A percentile compares a stretch with the other conserved stretches of the same genome.
These are phyloP conservation scores for Aspergillus pseudoterreus DNA, from an alignment of 2,329 filamentous ascomycete genomes.

Conservation along the genomic window DNA sequence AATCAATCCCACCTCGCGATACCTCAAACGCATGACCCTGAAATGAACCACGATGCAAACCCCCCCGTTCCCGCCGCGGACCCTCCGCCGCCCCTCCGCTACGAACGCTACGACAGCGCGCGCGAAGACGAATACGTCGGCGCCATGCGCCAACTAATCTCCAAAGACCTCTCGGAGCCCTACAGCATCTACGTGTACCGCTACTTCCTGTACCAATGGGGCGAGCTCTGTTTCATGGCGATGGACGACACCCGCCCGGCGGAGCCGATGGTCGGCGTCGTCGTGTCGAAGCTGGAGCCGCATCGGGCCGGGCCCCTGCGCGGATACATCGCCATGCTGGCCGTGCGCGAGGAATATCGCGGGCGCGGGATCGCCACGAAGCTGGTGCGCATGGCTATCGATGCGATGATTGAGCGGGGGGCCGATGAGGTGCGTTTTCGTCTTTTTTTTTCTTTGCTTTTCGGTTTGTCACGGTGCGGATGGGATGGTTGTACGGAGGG, in stretches of 20 bases:
- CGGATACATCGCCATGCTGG: conserved; percentile 98
- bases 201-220: conserved; percentile 98
- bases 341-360: conserved; percentile 75
- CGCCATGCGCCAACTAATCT: conserved; percentile 86
- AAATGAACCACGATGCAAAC: conserved; percentile 28
- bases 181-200: conserved; percentile 99
- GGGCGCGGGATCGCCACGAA: conserved; percentile 84
- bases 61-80: conserved; percentile 7
- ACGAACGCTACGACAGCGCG: conserved; percentile 57
- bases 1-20: conserved; percentile 4
- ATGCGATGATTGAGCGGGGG: conserved; percentile 77
- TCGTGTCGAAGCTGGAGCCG: conserved; percentile 89
- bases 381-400: conserved; percentile 84
- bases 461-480: background rate
- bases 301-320: conserved; percentile 82
- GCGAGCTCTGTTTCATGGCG: conserved; percentile 88
- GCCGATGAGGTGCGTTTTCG: conserved; percentile 68
- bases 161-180: conserved; percentile 92
- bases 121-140: conserved; percentile 69
- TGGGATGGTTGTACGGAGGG: background rate
- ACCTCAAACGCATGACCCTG: conserved; percentile 14
- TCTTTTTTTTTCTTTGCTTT: conserved; percentile 1
- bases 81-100: conserved; percentile 48
- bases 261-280: conserved; percentile 70
- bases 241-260: conserved; percentile 44